A percentile compares a stretch with the other conserved stretches of the same genome.
Evolutionary conservation across 495 filamentous ascomycete species (phyloP).

Genomic region (Aspergillus baeticus): DNA sequence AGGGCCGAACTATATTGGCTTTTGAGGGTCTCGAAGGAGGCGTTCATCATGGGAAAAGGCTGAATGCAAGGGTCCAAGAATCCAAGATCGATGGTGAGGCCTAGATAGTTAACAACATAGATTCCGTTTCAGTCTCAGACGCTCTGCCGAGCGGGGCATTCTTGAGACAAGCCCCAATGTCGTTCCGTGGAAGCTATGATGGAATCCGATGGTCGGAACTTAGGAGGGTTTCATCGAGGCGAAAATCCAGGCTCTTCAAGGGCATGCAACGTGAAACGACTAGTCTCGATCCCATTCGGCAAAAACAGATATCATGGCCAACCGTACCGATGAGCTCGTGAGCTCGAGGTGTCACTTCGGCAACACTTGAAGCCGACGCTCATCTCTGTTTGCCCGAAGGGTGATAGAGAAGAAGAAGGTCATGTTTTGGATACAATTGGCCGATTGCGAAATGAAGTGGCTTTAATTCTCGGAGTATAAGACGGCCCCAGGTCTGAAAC

Average conservation of each 20-base stretch:
- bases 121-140: not conserved
- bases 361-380: too few relatives aligned
- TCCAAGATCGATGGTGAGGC: too few relatives aligned
- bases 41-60: slow-evolving; percentile 12
- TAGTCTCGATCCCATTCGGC: not conserved
- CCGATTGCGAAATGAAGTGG: not conserved
- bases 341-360: too few relatives aligned
- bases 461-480: not conserved
- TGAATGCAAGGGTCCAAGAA: not conserved
- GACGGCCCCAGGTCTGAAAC: not conserved
- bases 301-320: not conserved
- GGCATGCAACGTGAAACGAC: not conserved
- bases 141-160: not conserved
- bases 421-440: not conserved
- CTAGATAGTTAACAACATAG: not conserved
- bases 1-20: slow-evolving; percentile 45
- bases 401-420: too few relatives aligned
- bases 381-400: too few relatives aligned
- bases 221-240: not conserved
- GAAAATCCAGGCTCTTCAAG: not conserved
- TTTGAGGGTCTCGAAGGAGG: slow-evolving; percentile 41
- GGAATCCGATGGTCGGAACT: not conserved
- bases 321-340: too few relatives aligned
- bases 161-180: not conserved
- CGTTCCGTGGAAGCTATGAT: not conserved